Base-by-base conservation (phyloP, 257 asterid genomes). In the Solanum dulcamara region DNA sequence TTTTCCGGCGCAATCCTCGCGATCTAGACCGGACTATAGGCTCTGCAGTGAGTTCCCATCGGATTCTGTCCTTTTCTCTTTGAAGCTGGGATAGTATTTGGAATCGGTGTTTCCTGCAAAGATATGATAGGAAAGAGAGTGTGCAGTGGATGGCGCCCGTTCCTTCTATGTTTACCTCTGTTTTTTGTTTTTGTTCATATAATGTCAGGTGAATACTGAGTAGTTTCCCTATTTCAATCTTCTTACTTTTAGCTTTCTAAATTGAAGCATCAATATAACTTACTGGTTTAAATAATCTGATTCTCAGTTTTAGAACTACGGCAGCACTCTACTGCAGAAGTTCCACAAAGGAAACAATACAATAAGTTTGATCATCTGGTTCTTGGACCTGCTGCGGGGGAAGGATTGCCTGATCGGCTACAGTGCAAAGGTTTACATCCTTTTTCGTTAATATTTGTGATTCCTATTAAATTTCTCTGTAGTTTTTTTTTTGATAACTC, bases 311-410 rank as follows among this genome's bases (percentile, higher is more conserved):
- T 85, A 85, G 95, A 92, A 88, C 86, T 95, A 85, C 92, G 91
- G 77, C 88, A 88, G 50, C 88, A 88, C 15, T 60, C 88, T 20
- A 51, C 85, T 87, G 83, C 80, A 37, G 85, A 87, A 83, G 86
- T 83, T 90, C 87, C 83, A 17, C 90, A 44, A 50, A 87, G 74
- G 80, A 89, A 86, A 42, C 90, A 91, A 86, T 91, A 85, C 30
- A 90, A 90, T 88, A 96, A 96, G 81, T 87, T 85, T 22, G 94
- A 92, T 91, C 98, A 84, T 92, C 90, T 95, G 70, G 85, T 93
- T 86, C 92, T 93, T 59, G 99, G 98, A 82, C 95, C 97, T 84
- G 97, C 98, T 84, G 93, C 98, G 4, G 98, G 98, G 55, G 91
- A 93, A 89, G 96, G 98, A 26, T 80, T 91, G 86, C 86, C 90